Conservation (phyloP, 176 grass and related monocot genomes). For the Triticum timopheevii region DNA sequence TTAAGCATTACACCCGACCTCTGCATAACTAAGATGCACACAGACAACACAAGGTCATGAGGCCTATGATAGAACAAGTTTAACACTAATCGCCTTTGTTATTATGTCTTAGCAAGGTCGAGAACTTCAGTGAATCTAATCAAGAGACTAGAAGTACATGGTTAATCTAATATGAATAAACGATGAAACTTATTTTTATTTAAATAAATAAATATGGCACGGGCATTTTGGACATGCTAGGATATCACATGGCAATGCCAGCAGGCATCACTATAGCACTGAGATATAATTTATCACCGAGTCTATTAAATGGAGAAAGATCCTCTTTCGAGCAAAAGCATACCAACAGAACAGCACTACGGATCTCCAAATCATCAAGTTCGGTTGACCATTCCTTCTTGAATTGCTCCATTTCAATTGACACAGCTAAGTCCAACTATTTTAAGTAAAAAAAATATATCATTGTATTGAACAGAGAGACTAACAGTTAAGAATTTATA, state of each 20-base stretch:
- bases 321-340: conserved; percentile 11
- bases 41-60: background rate
- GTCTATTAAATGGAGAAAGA: conserved; percentile 10
- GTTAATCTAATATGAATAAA: conserved; percentile 1
- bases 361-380: conserved; percentile 86
- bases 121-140: background rate
- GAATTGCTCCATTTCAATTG: conserved; percentile 82
- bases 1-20: too few species aligned
- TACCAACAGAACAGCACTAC: conserved; percentile 78
- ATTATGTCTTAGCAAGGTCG: conserved; percentile 1
- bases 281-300: background rate
- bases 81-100: background rate
- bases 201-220: background rate
- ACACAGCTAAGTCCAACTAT: conserved; percentile 85
- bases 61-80: conserved; percentile 10
- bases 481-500: background rate
- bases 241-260: background rate
- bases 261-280: background rate
- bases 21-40: too few species aligned
- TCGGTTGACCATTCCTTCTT: conserved; percentile 67
- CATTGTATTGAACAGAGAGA: conserved; percentile 14
- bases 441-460: conserved; percentile 29
- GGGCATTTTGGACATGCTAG: conserved; percentile 9
- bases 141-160: background rate
- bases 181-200: background rate